phyloP scores from a whole-genome alignment of 106 monocot genomes.

The Acorus gramineus region DNA sequence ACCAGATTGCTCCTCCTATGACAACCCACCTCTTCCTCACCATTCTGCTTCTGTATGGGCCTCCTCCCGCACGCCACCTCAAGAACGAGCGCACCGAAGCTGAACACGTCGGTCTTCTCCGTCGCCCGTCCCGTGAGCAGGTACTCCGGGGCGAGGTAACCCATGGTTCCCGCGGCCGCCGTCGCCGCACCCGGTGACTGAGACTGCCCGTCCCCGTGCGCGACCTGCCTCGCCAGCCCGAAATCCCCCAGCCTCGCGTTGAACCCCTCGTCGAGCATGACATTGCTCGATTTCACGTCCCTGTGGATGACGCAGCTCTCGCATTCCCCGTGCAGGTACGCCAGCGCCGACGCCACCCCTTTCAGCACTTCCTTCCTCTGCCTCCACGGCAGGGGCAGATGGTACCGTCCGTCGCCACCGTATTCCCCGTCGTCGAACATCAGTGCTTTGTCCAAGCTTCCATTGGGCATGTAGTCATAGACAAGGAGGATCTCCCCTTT shows the following conservation, averaged over 20 bases:
- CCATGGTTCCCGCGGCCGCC: conserved; percentile 92
- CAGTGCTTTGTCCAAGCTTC: conserved; percentile 84
- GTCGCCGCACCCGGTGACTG: conserved; percentile 67
- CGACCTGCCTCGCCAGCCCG: conserved; percentile 81
- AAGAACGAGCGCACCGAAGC: conserved; percentile 79
- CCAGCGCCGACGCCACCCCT: conserved; percentile 91
- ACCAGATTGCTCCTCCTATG: conserved; percentile 41
- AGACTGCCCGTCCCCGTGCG: conserved; percentile 31
- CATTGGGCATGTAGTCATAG: conserved; percentile 93
- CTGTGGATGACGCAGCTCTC: conserved; percentile 94
- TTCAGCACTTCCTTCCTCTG: conserved; percentile 60
- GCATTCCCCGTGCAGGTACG: conserved; percentile 93
- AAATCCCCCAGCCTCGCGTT: conserved; percentile 91
- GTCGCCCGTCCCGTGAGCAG: conserved; percentile 90
- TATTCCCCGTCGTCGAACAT: conserved; percentile 25
- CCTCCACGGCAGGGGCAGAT: conserved; percentile 41
- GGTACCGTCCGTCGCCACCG: too few relatives aligned
- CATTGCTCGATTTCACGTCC: conserved; percentile 97
- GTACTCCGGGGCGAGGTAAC: conserved; percentile 96
- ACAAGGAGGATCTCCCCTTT: conserved; percentile 91
- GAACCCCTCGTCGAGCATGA: conserved; percentile 91
- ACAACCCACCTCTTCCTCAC: neutral
- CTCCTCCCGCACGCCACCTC: conserved; percentile 75
- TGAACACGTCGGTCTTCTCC: conserved; percentile 84
- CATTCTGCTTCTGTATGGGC: conserved; percentile 39